phyloP scores from a whole-genome alignment of 192 early-diverging fungal genomes.

The Umbelopsis sp. region DNA sequence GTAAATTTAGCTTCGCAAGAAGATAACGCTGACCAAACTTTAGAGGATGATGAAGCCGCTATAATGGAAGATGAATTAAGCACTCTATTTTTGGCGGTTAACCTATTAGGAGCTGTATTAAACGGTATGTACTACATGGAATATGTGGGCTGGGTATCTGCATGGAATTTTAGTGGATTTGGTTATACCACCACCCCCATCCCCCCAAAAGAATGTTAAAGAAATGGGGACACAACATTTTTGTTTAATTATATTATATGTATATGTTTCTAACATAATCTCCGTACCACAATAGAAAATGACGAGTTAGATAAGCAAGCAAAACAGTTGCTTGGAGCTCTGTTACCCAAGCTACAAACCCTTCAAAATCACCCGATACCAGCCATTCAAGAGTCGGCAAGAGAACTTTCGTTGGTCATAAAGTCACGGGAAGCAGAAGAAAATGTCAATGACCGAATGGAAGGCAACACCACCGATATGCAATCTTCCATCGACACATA shows the following conservation, averaged over 20 bases:
- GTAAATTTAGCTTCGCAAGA: conserved; percentile 34
- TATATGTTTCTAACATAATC: too few species aligned
- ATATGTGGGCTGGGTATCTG: background rate
- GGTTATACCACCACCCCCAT: too few species aligned
- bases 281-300: conserved; percentile 36
- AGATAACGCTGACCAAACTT: conserved; percentile 22
- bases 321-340: conserved; percentile 34
- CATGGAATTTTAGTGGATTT: too few species aligned
- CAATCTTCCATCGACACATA: conserved; percentile 60
- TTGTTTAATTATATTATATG: too few species aligned
- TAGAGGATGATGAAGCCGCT: conserved; percentile 35
- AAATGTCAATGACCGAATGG: background rate
- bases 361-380: conserved; percentile 39
- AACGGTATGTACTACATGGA: conserved; percentile 44
- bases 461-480: conserved; percentile 21
- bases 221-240: too few species aligned
- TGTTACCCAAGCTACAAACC: conserved; percentile 1
- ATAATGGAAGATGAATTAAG: conserved; percentile 53
- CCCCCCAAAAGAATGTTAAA: too few species aligned
- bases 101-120: conserved; percentile 65
- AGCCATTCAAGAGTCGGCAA: conserved; percentile 45
- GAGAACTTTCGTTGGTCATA: conserved; percentile 50
- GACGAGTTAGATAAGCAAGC: conserved; percentile 45
- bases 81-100: conserved; percentile 58
- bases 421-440: conserved; percentile 43